phyloP scores from a whole-genome alignment of 2,329 filamentous ascomycete genomes.

The Penicillium sp. region DNA sequence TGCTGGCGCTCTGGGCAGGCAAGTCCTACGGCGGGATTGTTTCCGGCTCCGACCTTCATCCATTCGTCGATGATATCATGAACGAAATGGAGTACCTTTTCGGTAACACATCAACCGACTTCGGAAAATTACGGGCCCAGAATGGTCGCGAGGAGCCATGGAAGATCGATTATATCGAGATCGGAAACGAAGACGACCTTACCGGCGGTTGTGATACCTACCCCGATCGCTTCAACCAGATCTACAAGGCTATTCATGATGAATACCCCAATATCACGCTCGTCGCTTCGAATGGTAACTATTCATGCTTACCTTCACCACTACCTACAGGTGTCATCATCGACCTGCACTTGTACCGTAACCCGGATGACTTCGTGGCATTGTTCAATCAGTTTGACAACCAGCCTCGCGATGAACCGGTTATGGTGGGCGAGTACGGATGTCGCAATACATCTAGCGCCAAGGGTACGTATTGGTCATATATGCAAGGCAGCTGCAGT shows the following conservation, averaged over 20 bases:
- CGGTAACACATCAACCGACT: conserved; percentile 54
- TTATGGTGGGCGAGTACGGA: conserved; percentile 34
- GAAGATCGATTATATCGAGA: conserved; percentile 59
- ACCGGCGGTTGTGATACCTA: conserved; percentile 53
- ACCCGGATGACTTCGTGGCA: conserved; percentile 51
- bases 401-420: conserved; percentile 34
- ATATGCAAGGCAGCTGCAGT: conserved; percentile 54
- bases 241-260: conserved; percentile 58
- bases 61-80: conserved; percentile 60
- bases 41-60: conserved; percentile 51
- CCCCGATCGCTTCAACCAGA: conserved; percentile 58
- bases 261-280: conserved; percentile 58
- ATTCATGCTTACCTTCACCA: conserved; percentile 25
- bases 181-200: conserved; percentile 68
- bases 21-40: conserved; percentile 54
- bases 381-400: conserved; percentile 59
- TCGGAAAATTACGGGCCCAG: conserved; percentile 57
- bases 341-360: conserved; percentile 56
- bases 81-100: conserved; percentile 65
- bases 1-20: conserved; percentile 61
- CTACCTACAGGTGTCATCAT: conserved; percentile 40
- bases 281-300: conserved; percentile 49
- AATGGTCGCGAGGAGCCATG: conserved; percentile 63
- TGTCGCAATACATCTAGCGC: conserved; percentile 23
- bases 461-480: conserved; percentile 24